Conservation (phyloP, 129 eudicot genomes). For the Flaveria sonorensis region DNA sequence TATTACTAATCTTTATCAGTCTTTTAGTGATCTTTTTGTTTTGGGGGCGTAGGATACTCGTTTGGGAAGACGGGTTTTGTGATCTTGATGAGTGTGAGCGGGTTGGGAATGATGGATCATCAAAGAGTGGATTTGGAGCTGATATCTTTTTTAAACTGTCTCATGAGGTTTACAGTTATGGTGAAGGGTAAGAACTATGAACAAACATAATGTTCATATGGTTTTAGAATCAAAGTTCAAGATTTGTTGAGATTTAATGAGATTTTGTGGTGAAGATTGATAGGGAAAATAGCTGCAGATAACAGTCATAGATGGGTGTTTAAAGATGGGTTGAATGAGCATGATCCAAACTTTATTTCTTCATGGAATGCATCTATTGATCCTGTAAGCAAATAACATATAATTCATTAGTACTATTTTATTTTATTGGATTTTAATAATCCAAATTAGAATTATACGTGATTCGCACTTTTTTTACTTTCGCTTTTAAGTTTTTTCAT, state of each 20-base stretch:
- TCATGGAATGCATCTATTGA: slow-evolving; percentile 79
- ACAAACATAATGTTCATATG: slow-evolving; percentile 5
- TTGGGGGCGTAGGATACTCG: slow-evolving; percentile 64
- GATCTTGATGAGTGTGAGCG: slow-evolving; percentile 73
- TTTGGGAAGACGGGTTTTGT: slow-evolving; percentile 92
- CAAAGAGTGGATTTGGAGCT: slow-evolving; percentile 60
- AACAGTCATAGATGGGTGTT: slow-evolving; percentile 88
- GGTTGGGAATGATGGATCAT: slow-evolving; percentile 44
- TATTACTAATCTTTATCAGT: neutral
- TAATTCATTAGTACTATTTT: neutral
- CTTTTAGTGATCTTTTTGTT: slow-evolving; percentile 5
- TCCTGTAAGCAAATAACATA: slow-evolving; percentile 53
- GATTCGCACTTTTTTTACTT: too few relatives aligned
- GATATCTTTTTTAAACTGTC: slow-evolving; percentile 83
- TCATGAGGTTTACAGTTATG: slow-evolving; percentile 81
- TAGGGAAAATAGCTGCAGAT: slow-evolving; percentile 89
- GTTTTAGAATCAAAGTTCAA: neutral
- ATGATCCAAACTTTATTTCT: slow-evolving; percentile 59
- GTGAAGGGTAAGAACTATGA: slow-evolving; percentile 69
- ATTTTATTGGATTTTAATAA: too few relatives aligned
- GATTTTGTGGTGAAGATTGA: slow-evolving; percentile 50
- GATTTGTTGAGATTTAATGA: slow-evolving; percentile 1
- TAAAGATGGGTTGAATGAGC: slow-evolving; percentile 59
- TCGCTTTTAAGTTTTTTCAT: too few relatives aligned
- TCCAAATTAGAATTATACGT: too few relatives aligned